Evolutionary conservation across 306 rosid genomes (phyloP).

Genomic region (Aeschynomene evenia): DNA sequence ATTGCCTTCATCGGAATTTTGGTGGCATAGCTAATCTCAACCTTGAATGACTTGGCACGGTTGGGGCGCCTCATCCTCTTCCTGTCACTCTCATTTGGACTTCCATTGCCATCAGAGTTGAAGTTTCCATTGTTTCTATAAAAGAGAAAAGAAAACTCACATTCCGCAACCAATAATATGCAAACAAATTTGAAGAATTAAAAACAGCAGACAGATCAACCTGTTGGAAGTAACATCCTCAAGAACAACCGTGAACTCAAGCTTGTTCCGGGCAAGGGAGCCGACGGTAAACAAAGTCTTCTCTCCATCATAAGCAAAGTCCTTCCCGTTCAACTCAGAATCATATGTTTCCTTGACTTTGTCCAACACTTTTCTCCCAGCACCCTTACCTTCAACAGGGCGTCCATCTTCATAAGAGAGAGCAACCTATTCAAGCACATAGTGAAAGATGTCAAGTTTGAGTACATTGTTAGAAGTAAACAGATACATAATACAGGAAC

Average conservation of each 20-base stretch:
- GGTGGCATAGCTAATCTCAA: constrained; percentile 80
- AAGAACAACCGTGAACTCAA: constrained; percentile 75
- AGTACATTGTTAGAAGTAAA: neutral
- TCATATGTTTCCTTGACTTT: constrained; percentile 74
- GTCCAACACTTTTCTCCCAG: constrained; percentile 72
- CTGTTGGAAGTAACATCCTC: constrained; percentile 68
- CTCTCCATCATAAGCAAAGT: constrained; percentile 91
- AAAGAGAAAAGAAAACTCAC: neutral
- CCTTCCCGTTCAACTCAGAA: constrained; percentile 70
- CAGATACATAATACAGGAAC: neutral
- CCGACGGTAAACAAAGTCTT: constrained; percentile 88
- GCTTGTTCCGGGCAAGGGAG: constrained; percentile 75
- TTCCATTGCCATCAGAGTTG: constrained; percentile 56
- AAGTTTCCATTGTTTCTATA: constrained; percentile 62
- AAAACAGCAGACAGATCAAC: constrained; percentile 34
- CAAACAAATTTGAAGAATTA: neutral
- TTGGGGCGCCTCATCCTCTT: constrained; percentile 71
- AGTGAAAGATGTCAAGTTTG: neutral
- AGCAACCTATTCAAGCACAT: constrained; percentile 53
- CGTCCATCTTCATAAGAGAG: constrained; percentile 83
- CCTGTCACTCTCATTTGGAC: constrained; percentile 62
- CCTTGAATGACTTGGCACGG: constrained; percentile 63
- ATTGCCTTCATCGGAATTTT: constrained; percentile 85
- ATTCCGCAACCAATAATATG: neutral
- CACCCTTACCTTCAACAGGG: constrained; percentile 82